A percentile compares a stretch with the other conserved stretches of the same genome.
Conservation (phyloP, 2,329 filamentous ascomycete species). For the Colletotrichum costaricense region DNA sequence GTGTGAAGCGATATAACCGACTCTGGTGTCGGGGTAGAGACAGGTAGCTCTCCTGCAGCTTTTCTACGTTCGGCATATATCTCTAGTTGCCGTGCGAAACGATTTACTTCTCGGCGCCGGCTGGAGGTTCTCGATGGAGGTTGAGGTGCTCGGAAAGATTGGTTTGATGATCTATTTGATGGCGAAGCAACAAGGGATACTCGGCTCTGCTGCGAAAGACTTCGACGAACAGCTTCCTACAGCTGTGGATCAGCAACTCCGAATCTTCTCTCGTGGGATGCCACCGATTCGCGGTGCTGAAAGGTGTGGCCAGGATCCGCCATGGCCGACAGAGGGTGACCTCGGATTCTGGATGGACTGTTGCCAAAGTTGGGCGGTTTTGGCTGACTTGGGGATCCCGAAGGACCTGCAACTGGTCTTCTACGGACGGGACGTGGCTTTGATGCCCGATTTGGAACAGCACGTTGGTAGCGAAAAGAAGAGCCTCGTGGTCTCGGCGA, state of each 20-base stretch:
- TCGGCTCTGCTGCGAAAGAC: slow-evolving; percentile 36
- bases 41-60: slow-evolving; percentile 49
- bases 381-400: slow-evolving; percentile 12
- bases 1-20: slow-evolving; percentile 61
- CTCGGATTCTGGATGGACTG: background rate
- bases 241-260: slow-evolving; percentile 35
- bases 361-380: background rate
- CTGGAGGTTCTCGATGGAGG: slow-evolving; percentile 54
- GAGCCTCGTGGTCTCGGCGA: background rate
- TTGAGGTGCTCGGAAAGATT: slow-evolving; percentile 2
- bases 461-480: background rate
- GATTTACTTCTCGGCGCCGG: slow-evolving; percentile 53
- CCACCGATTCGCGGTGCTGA: background rate
- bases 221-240: slow-evolving; percentile 35
- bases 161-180: background rate
- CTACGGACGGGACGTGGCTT: background rate
- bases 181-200: slow-evolving; percentile 32
- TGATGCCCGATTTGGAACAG: background rate
- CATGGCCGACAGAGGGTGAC: background rate
- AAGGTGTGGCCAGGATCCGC: background rate
- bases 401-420: slow-evolving; percentile 7
- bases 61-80: slow-evolving; percentile 44
- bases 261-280: slow-evolving; percentile 22
- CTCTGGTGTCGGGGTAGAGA: slow-evolving; percentile 53
- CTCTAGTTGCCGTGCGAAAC: slow-evolving; percentile 37